Evolutionary conservation across 768 basidiomycete genomes (phyloP), one percentile per base, ranked within the genome.

Genomic region (Lactifluus subvellereus): DNA sequence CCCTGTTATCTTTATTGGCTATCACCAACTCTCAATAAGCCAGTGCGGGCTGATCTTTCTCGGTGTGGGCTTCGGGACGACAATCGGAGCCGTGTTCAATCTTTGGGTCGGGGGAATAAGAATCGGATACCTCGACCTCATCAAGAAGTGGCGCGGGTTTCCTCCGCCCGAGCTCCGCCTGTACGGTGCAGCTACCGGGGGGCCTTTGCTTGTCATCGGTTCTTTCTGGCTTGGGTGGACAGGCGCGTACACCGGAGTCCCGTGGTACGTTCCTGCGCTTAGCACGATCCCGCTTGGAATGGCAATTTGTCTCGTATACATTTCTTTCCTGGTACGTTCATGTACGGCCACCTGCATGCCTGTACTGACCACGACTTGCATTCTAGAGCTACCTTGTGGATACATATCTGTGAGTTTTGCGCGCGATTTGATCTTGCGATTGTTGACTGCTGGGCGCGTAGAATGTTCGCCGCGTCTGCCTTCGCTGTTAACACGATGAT

Each of bases 401-500:
- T 64, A 82, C 81, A 7, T 85, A 83, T 66, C 68, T 83, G 20
- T 53, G 32, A 53, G 59, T 6, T 33, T 35, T 13, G n/a, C 27
- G 11, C 2, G 43, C 16, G 16, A 27, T 8, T 57, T 49, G 2
- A 35, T 7, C 35, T n/a, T 38, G 35, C n/a, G 20, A 49, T 7
- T 38, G 9, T 16, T 59, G 27, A 59, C 18, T 11, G 6, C 8
- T 22, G 20, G 16, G 10, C 20, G n/a, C n/a, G 4, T 43, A 59
- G 58, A 43, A 38, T 32, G 50, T 69, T 68, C 59, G 79, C 78
- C 66, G 85, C 85, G 1, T 84, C 83, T 9, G 85, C 85, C 0
- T 80, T 87, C 40, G 80, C 85, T 7, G 83, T 81, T 9, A 85
- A 84, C 69, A 84, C 82, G 1, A 75, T 86, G 61, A 69, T 82